Base-by-base conservation (phyloP, 257 asterid genomes). In the Cynanchum wilfordii region DNA sequence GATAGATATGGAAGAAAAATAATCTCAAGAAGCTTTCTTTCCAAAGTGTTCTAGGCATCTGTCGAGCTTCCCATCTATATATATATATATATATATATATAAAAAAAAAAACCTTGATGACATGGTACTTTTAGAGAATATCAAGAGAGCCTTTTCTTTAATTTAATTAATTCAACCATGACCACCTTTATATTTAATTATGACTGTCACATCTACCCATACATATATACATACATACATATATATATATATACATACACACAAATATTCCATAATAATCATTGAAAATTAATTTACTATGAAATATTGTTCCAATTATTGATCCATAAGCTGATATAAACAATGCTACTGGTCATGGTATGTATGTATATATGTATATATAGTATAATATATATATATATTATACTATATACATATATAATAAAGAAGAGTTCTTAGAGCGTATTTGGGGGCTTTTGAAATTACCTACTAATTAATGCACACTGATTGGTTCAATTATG, bases 61-160 rank as follows among this genome's bases (percentile, higher is more conserved):
- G 16, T n/a, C 24, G 62, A 56, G 11, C 27, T n/a, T n/a, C 42
- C 42, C 40, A 59, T 27, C 66, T 40, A 40, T 40, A 40, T 6
- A 40, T 6, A 40, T 6, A 40, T 6, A 40, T 9, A 40, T 6
- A 40, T 9, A 40, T 40, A 40, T 6, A 40, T 42, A 42, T 80
- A 80, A 87, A 82, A n/a, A n/a, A n/a, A n/a, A n/a, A n/a, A n/a
- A n/a, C n/a, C 77, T 58, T 55, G 22, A 4, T 78, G 86, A 82
- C 77, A 82, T 81, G 83, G 83, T 77, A 36, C 70, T 66, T 72
- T 24, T 29, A 20, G 11, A 58, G 60, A 71, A 44, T 66, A 25
- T 52, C 20, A 69, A 29, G 45, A 10, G 27, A 30, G 30, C 44
- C 42, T 58, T 44, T 42, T 52, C 51, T 4, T 55, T 36, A 7